phyloP scores from a whole-genome alignment of 306 rosid species.

The Arachis stenosperma region DNA sequence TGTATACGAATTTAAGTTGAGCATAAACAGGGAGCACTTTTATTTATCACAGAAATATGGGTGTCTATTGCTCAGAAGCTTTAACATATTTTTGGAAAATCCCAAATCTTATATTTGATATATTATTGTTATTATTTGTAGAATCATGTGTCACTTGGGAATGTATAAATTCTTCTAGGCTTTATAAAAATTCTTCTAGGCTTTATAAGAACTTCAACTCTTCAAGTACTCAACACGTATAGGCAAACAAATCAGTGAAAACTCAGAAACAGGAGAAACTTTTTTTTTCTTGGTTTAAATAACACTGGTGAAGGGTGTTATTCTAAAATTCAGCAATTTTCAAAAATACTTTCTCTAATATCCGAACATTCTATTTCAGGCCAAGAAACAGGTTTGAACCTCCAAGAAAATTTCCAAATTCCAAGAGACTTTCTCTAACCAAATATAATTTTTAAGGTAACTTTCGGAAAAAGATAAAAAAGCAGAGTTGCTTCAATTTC shows the following conservation, averaged over 20 bases:
- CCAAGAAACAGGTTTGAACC: not conserved
- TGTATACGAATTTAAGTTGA: not conserved
- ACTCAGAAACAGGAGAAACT: not conserved
- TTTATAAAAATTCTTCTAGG: slow-evolving; percentile 8
- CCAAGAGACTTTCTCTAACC: not conserved
- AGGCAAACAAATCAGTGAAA: not conserved
- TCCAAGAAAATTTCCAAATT: not conserved
- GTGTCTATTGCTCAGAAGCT: not conserved
- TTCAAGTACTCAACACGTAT: slow-evolving; percentile 3
- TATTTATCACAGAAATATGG: not conserved
- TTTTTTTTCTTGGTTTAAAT: not conserved
- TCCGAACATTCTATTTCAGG: not conserved
- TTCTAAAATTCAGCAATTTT: not conserved
- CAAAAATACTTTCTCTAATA: too few species aligned
- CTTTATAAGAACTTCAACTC: slow-evolving; percentile 15
- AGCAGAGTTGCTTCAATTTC: too few species aligned
- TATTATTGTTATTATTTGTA: not conserved
- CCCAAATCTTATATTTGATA: slow-evolving; percentile 7
- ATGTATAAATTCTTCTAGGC: slow-evolving; percentile 21
- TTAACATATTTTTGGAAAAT: not conserved
- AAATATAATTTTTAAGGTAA: not conserved
- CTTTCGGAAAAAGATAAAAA: too few species aligned
- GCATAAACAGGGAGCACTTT: not conserved
- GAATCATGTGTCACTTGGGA: slow-evolving; percentile 25
- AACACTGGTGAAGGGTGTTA: slow-evolving; percentile 1